Evolutionary conservation across 495 filamentous ascomycete genomes (phyloP).

Genomic region (Xylaria sp.): DNA sequence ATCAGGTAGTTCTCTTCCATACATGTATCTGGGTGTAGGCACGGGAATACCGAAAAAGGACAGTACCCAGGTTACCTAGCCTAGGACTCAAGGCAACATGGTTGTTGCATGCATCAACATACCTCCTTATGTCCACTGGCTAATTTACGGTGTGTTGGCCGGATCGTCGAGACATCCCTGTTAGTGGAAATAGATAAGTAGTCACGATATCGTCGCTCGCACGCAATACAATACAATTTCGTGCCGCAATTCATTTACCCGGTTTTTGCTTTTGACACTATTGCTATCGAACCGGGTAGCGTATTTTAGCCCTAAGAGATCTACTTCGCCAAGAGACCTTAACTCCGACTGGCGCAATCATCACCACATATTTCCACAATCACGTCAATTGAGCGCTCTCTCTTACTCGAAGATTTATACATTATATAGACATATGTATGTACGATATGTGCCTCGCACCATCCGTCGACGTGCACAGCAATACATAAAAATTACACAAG

Average conservation of each 20-base stretch:
- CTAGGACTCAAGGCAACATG: neutral
- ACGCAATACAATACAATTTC: slow-evolving; percentile 8
- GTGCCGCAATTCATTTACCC: slow-evolving; percentile 7
- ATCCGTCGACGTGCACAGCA: neutral
- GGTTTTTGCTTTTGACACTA: slow-evolving; percentile 8
- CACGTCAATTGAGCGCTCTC: neutral
- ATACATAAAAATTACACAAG: slow-evolving; percentile 15
- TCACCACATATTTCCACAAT: neutral
- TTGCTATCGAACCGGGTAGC: slow-evolving; percentile 9
- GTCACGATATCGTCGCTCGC: neutral
- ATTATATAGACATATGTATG: slow-evolving; percentile 25
- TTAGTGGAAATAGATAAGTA: slow-evolving; percentile 16
- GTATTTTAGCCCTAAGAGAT: neutral
- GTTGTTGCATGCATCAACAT: slow-evolving; percentile 9
- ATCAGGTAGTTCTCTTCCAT: neutral
- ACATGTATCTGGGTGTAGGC: neutral
- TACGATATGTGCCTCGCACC: slow-evolving; percentile 14
- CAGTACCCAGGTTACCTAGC: neutral
- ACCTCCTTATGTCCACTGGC: neutral
- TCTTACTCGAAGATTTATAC: slow-evolving; percentile 13
- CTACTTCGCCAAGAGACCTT: neutral
- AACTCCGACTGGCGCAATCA: neutral
- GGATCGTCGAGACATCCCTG: slow-evolving; percentile 14
- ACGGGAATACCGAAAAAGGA: neutral
- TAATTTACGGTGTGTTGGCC: neutral